Evolutionary conservation across 306 rosid genomes (phyloP).

Genomic region (Vigna mungo): DNA sequence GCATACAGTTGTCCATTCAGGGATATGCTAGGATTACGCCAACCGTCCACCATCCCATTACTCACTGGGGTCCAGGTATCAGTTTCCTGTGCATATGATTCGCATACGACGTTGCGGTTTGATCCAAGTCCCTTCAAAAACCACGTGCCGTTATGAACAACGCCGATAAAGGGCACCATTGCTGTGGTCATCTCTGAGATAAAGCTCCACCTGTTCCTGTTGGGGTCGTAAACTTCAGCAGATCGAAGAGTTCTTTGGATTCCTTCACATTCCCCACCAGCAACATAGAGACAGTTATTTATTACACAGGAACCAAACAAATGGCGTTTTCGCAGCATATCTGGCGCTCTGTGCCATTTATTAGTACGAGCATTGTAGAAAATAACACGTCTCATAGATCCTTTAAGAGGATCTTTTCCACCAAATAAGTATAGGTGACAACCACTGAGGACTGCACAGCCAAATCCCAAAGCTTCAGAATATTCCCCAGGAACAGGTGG

Average conservation of each 20-base stretch:
- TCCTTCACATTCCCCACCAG: conserved; percentile 99
- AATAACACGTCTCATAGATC: conserved; percentile 97
- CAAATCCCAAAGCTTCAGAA: conserved; percentile 96
- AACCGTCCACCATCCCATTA: conserved; percentile 86
- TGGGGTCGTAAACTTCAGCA: conserved; percentile 95
- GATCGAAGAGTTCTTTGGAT: conserved; percentile 96
- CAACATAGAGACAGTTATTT: conserved; percentile 95
- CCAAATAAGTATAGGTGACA: conserved; percentile 97
- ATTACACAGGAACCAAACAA: conserved; percentile 94
- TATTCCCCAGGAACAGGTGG: conserved; percentile 97
- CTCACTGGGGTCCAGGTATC: conserved; percentile 86
- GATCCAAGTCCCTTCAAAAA: conserved; percentile 94
- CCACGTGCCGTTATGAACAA: conserved; percentile 91
- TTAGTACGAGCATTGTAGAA: conserved; percentile 95
- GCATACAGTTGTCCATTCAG: conserved; percentile 88
- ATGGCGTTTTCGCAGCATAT: conserved; percentile 97
- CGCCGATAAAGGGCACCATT: conserved; percentile 98
- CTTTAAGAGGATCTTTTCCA: conserved; percentile 88
- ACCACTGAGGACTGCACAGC: conserved; percentile 99
- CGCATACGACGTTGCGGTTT: conserved; percentile 90
- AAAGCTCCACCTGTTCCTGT: conserved; percentile 87
- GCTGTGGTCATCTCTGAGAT: conserved; percentile 95
- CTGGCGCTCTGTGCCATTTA: conserved; percentile 98
- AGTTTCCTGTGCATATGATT: conserved; percentile 88
- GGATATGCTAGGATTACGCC: conserved; percentile 98